A percentile compares a stretch with the other conserved stretches of the same genome.
phyloP scores from a whole-genome alignment of 257 asterid species.

The Nicotiana sylvestris region DNA sequence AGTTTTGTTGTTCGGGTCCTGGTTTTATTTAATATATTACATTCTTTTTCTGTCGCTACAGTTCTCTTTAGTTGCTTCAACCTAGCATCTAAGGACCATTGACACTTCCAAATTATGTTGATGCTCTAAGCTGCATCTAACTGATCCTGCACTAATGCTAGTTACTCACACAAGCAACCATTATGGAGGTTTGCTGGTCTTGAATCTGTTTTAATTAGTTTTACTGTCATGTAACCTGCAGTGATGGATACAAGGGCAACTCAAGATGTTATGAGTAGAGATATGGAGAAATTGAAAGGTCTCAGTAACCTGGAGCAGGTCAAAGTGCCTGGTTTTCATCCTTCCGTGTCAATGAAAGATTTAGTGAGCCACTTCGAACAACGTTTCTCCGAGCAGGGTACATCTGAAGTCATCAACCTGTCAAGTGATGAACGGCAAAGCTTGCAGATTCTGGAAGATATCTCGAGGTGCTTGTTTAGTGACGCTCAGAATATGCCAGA shows the following conservation, averaged over 20 bases:
- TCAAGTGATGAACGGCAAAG: slow-evolving; percentile 72
- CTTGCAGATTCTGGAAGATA: slow-evolving; percentile 63
- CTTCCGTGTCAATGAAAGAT: slow-evolving; percentile 92
- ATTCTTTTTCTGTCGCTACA: background rate
- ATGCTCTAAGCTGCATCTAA: background rate
- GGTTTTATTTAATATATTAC: too few species aligned
- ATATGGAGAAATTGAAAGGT: slow-evolving; percentile 51
- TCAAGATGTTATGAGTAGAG: slow-evolving; percentile 44
- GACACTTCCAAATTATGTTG: background rate
- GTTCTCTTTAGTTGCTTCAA: background rate
- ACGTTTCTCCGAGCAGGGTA: slow-evolving; percentile 68
- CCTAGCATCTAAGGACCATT: background rate
- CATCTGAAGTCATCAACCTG: slow-evolving; percentile 42
- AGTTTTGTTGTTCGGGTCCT: background rate
- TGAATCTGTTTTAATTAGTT: background rate
- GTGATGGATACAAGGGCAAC: slow-evolving; percentile 38
- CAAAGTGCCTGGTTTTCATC: slow-evolving; percentile 65
- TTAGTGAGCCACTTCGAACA: slow-evolving; percentile 82
- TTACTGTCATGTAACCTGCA: slow-evolving; percentile 14
- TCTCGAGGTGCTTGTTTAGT: slow-evolving; percentile 60
- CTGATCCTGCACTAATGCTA: background rate
- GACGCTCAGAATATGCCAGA: slow-evolving; percentile 52
- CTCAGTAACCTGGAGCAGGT: slow-evolving; percentile 72
- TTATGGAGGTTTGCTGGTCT: background rate
- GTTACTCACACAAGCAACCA: too few species aligned